Evolutionary conservation across 257 asterid species (phyloP).

Genomic region (Voacanga thouarsii): DNA sequence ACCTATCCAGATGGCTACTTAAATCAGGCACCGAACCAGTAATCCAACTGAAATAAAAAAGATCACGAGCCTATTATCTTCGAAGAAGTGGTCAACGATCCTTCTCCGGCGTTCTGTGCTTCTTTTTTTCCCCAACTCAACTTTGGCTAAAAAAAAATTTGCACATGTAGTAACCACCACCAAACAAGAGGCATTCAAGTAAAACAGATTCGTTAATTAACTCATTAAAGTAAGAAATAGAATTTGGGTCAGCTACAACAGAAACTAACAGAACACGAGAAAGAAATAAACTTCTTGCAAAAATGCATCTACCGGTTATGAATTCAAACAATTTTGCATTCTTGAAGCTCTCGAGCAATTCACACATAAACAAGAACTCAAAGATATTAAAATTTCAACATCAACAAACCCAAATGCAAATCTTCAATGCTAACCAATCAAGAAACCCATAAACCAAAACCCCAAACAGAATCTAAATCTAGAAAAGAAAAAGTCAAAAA

Average conservation of each 20-base stretch:
- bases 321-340: not conserved
- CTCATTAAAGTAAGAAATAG: not conserved
- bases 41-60: not conserved
- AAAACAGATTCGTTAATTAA: no score
- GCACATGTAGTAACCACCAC: not conserved
- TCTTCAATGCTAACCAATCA: not conserved
- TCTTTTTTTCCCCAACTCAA: not conserved
- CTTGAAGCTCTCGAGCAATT: not conserved
- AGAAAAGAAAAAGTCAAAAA: not conserved
- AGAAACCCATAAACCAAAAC: conserved; percentile 8
- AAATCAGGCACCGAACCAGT: not conserved
- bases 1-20: not conserved
- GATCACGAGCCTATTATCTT: not conserved
- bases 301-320: not conserved
- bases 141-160: not conserved
- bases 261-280: not conserved
- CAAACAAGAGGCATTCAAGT: not conserved
- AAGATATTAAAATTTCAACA: not conserved
- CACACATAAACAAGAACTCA: not conserved
- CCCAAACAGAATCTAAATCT: not conserved
- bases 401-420: not conserved
- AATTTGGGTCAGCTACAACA: not conserved
- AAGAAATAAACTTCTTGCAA: not conserved
- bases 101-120: not conserved
- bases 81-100: not conserved